Base-by-base conservation (phyloP, 768 basidiomycete species). In the Tricholoma flavovirens region DNA sequence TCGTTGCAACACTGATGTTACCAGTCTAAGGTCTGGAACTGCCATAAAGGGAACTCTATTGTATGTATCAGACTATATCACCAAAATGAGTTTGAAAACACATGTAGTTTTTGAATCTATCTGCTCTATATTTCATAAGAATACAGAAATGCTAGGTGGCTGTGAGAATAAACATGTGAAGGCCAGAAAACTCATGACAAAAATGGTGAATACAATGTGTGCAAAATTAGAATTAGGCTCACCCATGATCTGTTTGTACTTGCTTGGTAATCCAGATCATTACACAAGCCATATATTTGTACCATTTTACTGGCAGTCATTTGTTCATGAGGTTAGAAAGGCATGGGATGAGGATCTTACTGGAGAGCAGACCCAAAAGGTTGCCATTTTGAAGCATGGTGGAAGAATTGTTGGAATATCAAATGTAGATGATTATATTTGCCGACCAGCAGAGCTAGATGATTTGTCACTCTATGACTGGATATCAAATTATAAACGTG, bases 51-150 rank as follows among this genome's bases (percentile, higher is more conserved):
- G 72, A 14, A 64, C 74, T 2, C 56, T 76, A 0, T 61, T 68
- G 19, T 77, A 77, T 63, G 66, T 76, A 0, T 66, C 75, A 4
- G 74, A 79, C 33, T 80, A 80, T 60, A 67, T 78, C 0, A 76
- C 73, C 0, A 80, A 80, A 58, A 45, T 64, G 0, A 42, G 61
- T 1, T 56, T 80, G 10, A 78, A 76, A 45, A 75, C 71, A 0
- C 66, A 74, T 60, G 62, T 62, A 12, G 65, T 75, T 24, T 76
- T 77, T 63, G 65, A 74, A 0, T 55, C 68, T 7, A 59, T 72
- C 0, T 55, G 57, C 11, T 54, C 63, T 9, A 55, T 72, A 0
- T 67, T 70, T 49, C 57, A 64, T 0, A 65, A 66, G 29, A 60
- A 69, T 45, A 15, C 57, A 15, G 64, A 71, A 17, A 53, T 67